These are phyloP conservation scores for Taphrina betulina DNA, from an alignment of 1,139 yeast species.

Conservation along the genomic window DNA sequence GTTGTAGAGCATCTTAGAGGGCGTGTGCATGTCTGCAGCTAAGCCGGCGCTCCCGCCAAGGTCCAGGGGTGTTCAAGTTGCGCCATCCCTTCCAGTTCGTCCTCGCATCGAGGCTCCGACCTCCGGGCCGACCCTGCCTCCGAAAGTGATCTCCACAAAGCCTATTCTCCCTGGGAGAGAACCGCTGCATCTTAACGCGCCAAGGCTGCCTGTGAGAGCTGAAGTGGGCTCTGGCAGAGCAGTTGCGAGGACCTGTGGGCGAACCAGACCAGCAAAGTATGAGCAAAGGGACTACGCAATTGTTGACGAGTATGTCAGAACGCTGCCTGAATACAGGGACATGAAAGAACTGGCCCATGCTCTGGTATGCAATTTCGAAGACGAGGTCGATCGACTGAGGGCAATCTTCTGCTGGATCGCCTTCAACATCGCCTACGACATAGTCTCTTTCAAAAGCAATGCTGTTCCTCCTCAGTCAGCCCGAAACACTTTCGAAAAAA, in stretches of 20 bases:
- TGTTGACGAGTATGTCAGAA: slow-evolving; percentile 8
- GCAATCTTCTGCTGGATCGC: slow-evolving; percentile 20
- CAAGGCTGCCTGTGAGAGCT: neutral
- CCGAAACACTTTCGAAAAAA: slow-evolving; percentile 1
- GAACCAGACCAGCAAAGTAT: slow-evolving; percentile 6
- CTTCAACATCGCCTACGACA: slow-evolving; percentile 11
- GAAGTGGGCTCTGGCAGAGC: neutral
- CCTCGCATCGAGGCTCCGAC: neutral
- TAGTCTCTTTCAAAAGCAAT: neutral
- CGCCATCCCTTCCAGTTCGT: slow-evolving; percentile 1
- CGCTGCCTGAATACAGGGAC: neutral
- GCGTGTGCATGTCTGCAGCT: neutral
- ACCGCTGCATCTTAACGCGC: neutral
- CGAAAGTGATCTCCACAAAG: neutral
- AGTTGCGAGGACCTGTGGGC: slow-evolving; percentile 1
- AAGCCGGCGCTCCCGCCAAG: slow-evolving; percentile 13
- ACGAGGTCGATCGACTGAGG: slow-evolving; percentile 2
- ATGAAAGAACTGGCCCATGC: neutral
- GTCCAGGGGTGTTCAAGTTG: neutral
- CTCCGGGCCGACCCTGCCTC: slow-evolving; percentile 1
- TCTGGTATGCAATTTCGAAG: slow-evolving; percentile 5
- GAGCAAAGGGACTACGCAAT: neutral
- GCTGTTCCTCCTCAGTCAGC: slow-evolving; percentile 9
- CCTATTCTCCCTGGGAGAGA: slow-evolving; percentile 6
- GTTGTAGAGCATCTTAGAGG: no score